These are phyloP conservation scores for Fomitopsis pinicola DNA, from an alignment of 1,284 basidiomycete genomes.

Conservation along the genomic window DNA sequence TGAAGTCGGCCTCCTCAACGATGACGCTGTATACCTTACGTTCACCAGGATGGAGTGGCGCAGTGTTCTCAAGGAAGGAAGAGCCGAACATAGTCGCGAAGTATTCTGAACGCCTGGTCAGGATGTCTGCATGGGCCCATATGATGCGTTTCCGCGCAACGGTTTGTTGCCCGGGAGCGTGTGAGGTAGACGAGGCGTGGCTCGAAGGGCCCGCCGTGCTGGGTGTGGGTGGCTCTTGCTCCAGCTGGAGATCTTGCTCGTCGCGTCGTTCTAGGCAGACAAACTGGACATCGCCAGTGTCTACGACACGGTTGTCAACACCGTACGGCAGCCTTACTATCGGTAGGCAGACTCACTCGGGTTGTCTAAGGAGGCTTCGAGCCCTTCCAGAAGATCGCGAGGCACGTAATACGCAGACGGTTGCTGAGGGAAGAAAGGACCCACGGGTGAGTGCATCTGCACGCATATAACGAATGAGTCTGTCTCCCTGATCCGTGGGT, in stretches of 20 bases:
- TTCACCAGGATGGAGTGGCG: slow-evolving; percentile 37
- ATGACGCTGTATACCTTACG: slow-evolving; percentile 61
- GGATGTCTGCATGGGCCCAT: slow-evolving; percentile 79
- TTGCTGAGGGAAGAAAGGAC: slow-evolving; percentile 61
- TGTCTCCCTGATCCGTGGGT: slow-evolving; percentile 49
- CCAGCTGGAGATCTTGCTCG: slow-evolving; percentile 19
- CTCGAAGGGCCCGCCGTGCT: slow-evolving; percentile 24
- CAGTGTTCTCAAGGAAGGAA: slow-evolving; percentile 58
- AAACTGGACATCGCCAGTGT: slow-evolving; percentile 58
- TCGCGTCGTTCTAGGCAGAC: slow-evolving; percentile 62
- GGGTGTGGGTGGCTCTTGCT: slow-evolving; percentile 20
- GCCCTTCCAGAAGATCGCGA: slow-evolving; percentile 53
- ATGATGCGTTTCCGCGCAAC: slow-evolving; percentile 65
- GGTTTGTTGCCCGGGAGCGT: slow-evolving; percentile 38
- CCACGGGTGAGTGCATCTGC: slow-evolving; percentile 65
- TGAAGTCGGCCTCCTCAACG: slow-evolving; percentile 80
- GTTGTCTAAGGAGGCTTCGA: slow-evolving; percentile 62
- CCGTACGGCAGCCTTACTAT: slow-evolving; percentile 1
- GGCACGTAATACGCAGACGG: slow-evolving; percentile 64
- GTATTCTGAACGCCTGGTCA: slow-evolving; percentile 72
- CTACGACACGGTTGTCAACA: slow-evolving; percentile 15
- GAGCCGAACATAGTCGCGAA: slow-evolving; percentile 78
- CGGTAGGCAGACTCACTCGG: slow-evolving; percentile 41
- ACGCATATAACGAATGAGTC: slow-evolving; percentile 69
- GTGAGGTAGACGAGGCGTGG: slow-evolving; percentile 35